These are phyloP conservation scores for Sphaerulina musiva DNA, from an alignment of 2,329 filamentous ascomycete genomes.

Conservation along the genomic window DNA sequence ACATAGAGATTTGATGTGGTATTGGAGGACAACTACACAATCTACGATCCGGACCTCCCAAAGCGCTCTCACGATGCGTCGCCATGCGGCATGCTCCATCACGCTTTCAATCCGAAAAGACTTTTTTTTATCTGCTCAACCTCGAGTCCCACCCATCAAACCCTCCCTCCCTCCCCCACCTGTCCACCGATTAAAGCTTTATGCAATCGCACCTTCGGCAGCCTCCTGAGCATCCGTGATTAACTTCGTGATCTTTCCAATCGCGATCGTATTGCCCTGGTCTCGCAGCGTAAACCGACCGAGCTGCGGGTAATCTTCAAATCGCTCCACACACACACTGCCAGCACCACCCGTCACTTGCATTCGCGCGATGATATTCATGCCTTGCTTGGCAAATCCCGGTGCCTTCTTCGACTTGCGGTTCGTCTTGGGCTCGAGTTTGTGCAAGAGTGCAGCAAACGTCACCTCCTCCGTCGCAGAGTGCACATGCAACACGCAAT, in stretches of 20 bases:
- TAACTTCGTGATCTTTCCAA: constrained; percentile 97
- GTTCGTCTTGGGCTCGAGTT: constrained; percentile 87
- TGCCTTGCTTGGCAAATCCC: constrained; percentile 74
- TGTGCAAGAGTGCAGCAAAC: constrained; percentile 80
- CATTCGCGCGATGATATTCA: constrained; percentile 85
- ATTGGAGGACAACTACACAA: no score
- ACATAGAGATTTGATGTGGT: no score
- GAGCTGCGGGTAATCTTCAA: constrained; percentile 93
- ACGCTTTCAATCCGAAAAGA: neutral
- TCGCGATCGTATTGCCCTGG: constrained; percentile 96
- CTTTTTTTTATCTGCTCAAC: neutral
- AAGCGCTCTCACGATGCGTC: neutral
- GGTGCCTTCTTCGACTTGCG: constrained; percentile 90
- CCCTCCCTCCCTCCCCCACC: neutral
- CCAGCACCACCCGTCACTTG: constrained; percentile 73
- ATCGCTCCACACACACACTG: constrained; percentile 84
- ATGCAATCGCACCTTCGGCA: constrained; percentile 17
- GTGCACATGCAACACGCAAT: constrained; percentile 96
- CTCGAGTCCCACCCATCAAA: neutral
- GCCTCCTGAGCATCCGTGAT: constrained; percentile 42
- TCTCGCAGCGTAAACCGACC: constrained; percentile 81
- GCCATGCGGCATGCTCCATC: neutral
- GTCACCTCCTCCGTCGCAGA: constrained; percentile 97
- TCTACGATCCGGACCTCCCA: neutral
- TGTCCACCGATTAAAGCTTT: neutral